phyloP scores from a whole-genome alignment of 2,329 filamentous ascomycete species.

The Fusarium torulosum region DNA sequence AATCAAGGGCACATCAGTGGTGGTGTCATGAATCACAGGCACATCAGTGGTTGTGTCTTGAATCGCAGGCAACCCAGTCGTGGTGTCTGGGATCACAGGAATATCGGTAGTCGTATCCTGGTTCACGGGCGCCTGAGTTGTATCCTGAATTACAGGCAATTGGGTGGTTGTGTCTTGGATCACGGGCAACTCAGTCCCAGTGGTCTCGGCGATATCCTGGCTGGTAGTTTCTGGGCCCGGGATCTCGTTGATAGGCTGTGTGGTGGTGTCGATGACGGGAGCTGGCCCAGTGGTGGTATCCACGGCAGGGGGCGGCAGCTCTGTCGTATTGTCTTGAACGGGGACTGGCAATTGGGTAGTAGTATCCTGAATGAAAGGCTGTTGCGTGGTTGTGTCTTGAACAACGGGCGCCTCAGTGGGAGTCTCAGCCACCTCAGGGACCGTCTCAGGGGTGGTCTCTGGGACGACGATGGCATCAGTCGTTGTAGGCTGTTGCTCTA shows the following conservation, averaged over 20 bases:
- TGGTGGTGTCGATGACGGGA: background rate
- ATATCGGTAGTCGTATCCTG: background rate
- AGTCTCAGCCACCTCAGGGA: background rate
- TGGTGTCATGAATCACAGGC: background rate
- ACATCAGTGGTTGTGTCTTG: background rate
- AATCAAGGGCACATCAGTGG: background rate
- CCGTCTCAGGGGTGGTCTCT: background rate
- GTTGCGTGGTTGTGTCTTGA: slow-evolving; percentile 5
- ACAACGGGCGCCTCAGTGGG: background rate
- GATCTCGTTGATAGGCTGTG: slow-evolving; percentile 1
- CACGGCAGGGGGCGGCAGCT: background rate
- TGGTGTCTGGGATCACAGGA: background rate
- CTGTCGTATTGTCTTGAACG: background rate
- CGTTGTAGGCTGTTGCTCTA: background rate
- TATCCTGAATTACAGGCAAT: background rate
- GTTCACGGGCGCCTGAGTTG: background rate
- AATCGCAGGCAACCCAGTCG: background rate
- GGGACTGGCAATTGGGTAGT: background rate
- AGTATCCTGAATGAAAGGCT: background rate
- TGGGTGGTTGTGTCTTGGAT: background rate
- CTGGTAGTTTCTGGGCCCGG: background rate
- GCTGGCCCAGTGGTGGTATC: background rate
- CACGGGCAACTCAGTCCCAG: no score
- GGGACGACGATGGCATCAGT: slow-evolving; percentile 8
- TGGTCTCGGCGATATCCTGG: background rate